Evolutionary conservation across 75 land plant species (phyloP).

Genomic region (Selaginella moellendorffii): DNA sequence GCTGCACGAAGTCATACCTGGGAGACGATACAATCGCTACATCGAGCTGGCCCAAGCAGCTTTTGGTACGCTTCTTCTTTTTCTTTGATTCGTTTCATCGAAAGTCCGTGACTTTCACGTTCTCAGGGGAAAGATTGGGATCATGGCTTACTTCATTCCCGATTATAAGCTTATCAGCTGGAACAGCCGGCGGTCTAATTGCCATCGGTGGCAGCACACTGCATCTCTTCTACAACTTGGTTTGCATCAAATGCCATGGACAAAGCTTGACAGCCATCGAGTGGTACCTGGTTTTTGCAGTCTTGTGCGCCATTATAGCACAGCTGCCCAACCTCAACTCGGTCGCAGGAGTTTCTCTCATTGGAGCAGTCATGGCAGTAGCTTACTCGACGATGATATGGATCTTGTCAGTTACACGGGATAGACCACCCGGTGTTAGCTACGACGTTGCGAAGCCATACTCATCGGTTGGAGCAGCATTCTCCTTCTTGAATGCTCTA

Average conservation of each 20-base stretch:
- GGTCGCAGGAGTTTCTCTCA: conserved; percentile 66
- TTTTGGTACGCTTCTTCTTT: conserved; percentile 48
- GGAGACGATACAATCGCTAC: conserved; percentile 57
- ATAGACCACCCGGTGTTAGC: conserved; percentile 33
- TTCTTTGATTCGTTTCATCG: too few relatives aligned
- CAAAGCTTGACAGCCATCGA: conserved; percentile 43
- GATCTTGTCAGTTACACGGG: conserved; percentile 43
- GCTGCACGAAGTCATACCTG: conserved; percentile 74
- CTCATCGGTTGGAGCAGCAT: conserved; percentile 14
- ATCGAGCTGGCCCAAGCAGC: conserved; percentile 37
- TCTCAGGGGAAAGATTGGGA: conserved; percentile 43
- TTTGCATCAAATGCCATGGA: conserved; percentile 32
- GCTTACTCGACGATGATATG: conserved; percentile 63
- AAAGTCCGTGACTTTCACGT: neutral
- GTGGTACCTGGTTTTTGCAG: conserved; percentile 80
- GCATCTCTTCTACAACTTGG: conserved; percentile 48
- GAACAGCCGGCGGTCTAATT: conserved; percentile 51
- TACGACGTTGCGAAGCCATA: conserved; percentile 21
- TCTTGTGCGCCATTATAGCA: conserved; percentile 39
- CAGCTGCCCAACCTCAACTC: conserved; percentile 99
- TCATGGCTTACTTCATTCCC: conserved; percentile 38
- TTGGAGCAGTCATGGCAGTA: conserved; percentile 70
- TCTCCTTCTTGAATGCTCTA: conserved; percentile 52
- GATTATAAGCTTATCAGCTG: conserved; percentile 58
- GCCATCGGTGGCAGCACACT: conserved; percentile 54